Evolutionary conservation across 768 basidiomycete genomes (phyloP).

Genomic region (Lactarius psammicola): DNA sequence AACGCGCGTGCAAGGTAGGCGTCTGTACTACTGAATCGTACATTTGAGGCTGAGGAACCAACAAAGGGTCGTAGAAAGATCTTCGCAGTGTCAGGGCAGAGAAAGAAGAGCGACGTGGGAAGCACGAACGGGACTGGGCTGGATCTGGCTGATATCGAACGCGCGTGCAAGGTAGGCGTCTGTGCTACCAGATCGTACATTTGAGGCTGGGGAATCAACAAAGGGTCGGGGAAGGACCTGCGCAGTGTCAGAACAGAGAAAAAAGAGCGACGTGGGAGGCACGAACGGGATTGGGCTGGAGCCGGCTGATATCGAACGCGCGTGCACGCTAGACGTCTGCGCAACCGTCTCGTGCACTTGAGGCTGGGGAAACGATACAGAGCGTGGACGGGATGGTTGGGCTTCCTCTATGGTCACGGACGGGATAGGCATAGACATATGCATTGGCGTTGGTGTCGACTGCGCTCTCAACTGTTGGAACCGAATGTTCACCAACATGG

Average conservation of each 20-base stretch:
- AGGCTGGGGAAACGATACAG: background rate
- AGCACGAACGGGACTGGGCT: conserved; percentile 12
- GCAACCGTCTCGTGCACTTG: background rate
- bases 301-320: background rate
- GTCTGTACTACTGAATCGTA: background rate
- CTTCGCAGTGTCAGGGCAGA: conserved; percentile 8
- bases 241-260: background rate
- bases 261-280: background rate
- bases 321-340: background rate
- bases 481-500: conserved; percentile 18
- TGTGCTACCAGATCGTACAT: background rate
- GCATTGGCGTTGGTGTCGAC: background rate
- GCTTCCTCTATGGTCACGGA: background rate
- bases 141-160: background rate
- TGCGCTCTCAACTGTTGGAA: conserved; percentile 19
- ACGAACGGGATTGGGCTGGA: conserved; percentile 16
- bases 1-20: background rate
- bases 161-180: background rate
- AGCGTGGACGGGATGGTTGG: background rate
- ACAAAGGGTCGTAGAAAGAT: background rate
- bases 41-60: background rate
- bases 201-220: background rate
- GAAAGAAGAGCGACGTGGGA: background rate
- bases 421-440: background rate
- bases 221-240: conserved; percentile 5